Base-by-base conservation (phyloP, 176 grass and related monocot genomes). In the Leersia perrieri region DNA sequence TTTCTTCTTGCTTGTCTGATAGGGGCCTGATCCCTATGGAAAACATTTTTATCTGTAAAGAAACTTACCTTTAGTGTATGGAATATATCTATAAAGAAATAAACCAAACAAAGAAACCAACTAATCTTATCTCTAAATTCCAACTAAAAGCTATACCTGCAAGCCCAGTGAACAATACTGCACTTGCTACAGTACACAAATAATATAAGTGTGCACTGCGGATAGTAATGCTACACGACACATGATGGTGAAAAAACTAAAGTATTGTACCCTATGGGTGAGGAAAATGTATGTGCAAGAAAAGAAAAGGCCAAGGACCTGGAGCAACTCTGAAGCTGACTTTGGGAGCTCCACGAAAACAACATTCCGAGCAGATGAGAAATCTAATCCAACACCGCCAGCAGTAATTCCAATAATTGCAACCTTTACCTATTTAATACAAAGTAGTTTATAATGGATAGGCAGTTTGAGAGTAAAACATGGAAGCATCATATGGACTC, bases 381-480 rank as follows among this genome's bases (percentile, higher is more conserved):
- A 92, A 67, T 98, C 86, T 80, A 98, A 75, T 42, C 95, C 95
- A 81, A 88, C 86, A 70, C 95, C 88, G 0, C 95, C 95, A 87
- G 86, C 92, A 83, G 95, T 98, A 83, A 94, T 94, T 89, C 92
- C 95, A 89, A 98, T 91, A 90, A 98, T 90, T 77, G 90, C 90
- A 98, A 92, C 89, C 81, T 83, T 92, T 63, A 98, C 88, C 95
- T 98, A 80, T 79, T 88, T 77, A 32, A 47, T 73, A 31, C 13
- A 72, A 60, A 41, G 10, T 41, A 41, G 39, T 41, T 61, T 73
- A 68, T 27, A 29, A 80, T 75, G 49, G 58, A n/a, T 57, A 74
- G 44, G 63, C 65, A 68, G 66, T 74, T 70, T 75, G 40, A 23
- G 18, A 69, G 47, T 31, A 61, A 66, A 57, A 83, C 5, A 7